Conservation (phyloP, 139 green algal species). For the Picochlorum sp. region DNA sequence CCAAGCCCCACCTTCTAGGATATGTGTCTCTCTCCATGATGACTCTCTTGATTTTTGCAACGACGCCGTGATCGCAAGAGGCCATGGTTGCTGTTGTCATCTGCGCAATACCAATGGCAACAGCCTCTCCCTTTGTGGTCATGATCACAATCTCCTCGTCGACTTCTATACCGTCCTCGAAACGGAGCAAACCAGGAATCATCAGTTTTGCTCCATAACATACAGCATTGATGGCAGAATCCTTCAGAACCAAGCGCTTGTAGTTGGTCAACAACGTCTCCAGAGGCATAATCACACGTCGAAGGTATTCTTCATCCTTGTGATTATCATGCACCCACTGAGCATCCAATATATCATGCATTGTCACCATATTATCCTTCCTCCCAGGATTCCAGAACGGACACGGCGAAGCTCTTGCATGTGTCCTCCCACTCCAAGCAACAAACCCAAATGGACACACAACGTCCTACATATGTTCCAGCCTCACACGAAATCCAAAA, state of each 20-base stretch:
- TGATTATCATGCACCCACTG: slow-evolving; percentile 87
- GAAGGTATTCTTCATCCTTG: slow-evolving; percentile 88
- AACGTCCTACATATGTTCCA: slow-evolving; percentile 96
- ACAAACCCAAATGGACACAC: slow-evolving; percentile 94
- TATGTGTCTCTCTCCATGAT: slow-evolving; percentile 99
- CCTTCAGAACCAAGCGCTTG: slow-evolving; percentile 97
- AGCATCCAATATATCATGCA: slow-evolving; percentile 98
- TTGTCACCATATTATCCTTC: slow-evolving; percentile 97
- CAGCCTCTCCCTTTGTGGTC: slow-evolving; percentile 98
- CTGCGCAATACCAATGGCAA: slow-evolving; percentile 89
- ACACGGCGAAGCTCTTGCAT: slow-evolving; percentile 97
- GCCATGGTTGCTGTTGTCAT: slow-evolving; percentile 96
- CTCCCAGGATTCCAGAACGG: slow-evolving; percentile 88
- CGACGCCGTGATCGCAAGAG: slow-evolving; percentile 86
- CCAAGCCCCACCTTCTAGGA: slow-evolving; percentile 87
- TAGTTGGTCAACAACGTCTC: slow-evolving; percentile 90
- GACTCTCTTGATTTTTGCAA: slow-evolving; percentile 95
- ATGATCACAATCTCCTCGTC: slow-evolving; percentile 96
- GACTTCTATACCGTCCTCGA: slow-evolving; percentile 80
- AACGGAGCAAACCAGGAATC: slow-evolving; percentile 90
- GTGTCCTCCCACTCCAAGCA: slow-evolving; percentile 92
- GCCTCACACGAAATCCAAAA: slow-evolving; percentile 97
- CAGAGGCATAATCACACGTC: slow-evolving; percentile 88
- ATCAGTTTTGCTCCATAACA: slow-evolving; percentile 99
- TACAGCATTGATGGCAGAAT: slow-evolving; percentile 95